Base-by-base conservation (phyloP, 331 rosid genomes). In the Malus hybrid region DNA sequence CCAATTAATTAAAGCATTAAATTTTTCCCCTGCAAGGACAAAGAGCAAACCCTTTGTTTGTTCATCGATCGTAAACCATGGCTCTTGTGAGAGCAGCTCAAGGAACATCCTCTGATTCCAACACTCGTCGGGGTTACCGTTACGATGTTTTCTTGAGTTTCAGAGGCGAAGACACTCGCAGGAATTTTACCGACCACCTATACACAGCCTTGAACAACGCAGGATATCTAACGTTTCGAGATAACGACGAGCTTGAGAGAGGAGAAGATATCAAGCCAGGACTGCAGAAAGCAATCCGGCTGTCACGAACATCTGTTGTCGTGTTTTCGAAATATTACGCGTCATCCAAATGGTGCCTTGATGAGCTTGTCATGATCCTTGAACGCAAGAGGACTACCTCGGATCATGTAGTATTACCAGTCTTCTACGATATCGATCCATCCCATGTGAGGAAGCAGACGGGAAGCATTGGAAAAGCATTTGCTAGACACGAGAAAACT, bases 401-500 rank as follows among this genome's bases (percentile, higher is more conserved):
- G 1, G 24, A 29, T 5, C 65, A 70, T 54, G 50, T 77, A 2
- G 70, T 69, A 14, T 64, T 77, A 4, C 80, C 80, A 3, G 32
- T 77, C 11, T 77, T 77, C 75, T 77, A 69, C 61, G 19, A 29
- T 4, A 55, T 69, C 0, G 70, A 77, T 29, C 80, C 80, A 12
- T 12, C 70, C 7, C n/a, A 77, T n/a, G 56, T 61, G n/a, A 32
- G 80, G 70, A 77, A 69, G 63, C 80, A 77, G 80, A 60, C 7
- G 0, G 63, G 62, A 0, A 69, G 28, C 31, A n/a, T 69, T 10
- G 75, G 18, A 36, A 50, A 11, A 6, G 70, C 80, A 24, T 77
- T 77, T 31, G 70, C 39, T 6, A 20, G 15, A 50, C 80, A 69
- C 36, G 19, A 69, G 22, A 5, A 65, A 24, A 18, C 13, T 44